These are phyloP conservation scores for Phanerodontia chrysosporium DNA, from an alignment of 768 basidiomycete species.

Conservation along the genomic window DNA sequence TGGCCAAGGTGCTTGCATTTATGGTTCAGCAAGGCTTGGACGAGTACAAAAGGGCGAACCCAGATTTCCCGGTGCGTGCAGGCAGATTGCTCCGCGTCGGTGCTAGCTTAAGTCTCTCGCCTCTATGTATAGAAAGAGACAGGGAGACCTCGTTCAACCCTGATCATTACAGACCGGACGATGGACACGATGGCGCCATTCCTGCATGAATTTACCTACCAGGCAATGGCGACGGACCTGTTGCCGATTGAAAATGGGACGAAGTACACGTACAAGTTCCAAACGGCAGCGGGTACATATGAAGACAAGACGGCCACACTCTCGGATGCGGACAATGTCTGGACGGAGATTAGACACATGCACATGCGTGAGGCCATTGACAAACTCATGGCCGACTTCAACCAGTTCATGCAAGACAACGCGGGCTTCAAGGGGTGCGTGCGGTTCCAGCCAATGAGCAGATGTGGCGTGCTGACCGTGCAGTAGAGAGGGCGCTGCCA, in stretches of 20 bases:
- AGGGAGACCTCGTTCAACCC: slow-evolving; percentile 63
- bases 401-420: slow-evolving; percentile 89
- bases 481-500: slow-evolving; percentile 72
- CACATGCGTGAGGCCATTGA: slow-evolving; percentile 99
- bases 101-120: neutral
- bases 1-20: slow-evolving; percentile 78
- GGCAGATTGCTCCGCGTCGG: neutral
- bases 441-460: too few species aligned
- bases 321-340: slow-evolving; percentile 85
- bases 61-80: slow-evolving; percentile 77
- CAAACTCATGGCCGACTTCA: slow-evolving; percentile 94
- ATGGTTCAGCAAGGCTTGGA: slow-evolving; percentile 83
- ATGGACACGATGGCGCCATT: slow-evolving; percentile 92
- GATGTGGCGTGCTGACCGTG: neutral
- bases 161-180: slow-evolving; percentile 93
- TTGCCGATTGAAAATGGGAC: slow-evolving; percentile 83
- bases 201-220: slow-evolving; percentile 97
- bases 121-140: slow-evolving; percentile 48
- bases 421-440: slow-evolving; percentile 88
- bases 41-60: slow-evolving; percentile 80
- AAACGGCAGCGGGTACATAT: slow-evolving; percentile 76
- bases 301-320: slow-evolving; percentile 87
- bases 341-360: slow-evolving; percentile 92
- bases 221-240: slow-evolving; percentile 97
- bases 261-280: slow-evolving; percentile 93